Evolutionary conservation across 2,329 filamentous ascomycete species (phyloP).

Genomic region (Xylaria sp.): DNA sequence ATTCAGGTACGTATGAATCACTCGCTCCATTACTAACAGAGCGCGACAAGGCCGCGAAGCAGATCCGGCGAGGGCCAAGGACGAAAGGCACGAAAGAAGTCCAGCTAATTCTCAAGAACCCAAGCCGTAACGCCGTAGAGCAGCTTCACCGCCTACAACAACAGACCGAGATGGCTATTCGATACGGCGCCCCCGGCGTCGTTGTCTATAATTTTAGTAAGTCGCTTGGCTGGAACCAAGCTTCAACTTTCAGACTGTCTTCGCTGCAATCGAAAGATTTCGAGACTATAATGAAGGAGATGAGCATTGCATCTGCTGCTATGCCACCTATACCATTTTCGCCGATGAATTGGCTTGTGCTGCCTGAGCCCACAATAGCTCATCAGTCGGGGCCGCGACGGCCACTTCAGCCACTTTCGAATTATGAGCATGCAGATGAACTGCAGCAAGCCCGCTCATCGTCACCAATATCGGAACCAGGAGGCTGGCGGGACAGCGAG

Average conservation of each 20-base stretch:
- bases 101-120: conserved; percentile 36
- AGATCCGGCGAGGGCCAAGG: conserved; percentile 31
- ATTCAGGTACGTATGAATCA: conserved; percentile 32
- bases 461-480: conserved; percentile 33
- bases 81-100: conserved; percentile 39
- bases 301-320: neutral
- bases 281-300: neutral
- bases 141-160: conserved; percentile 30
- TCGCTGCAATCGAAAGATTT: conserved; percentile 35
- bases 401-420: neutral
- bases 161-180: conserved; percentile 34
- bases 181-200: conserved; percentile 34
- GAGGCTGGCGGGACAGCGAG: conserved; percentile 31
- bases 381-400: neutral
- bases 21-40: conserved; percentile 33
- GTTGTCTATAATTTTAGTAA: conserved; percentile 41
- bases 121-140: conserved; percentile 36
- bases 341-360: conserved; percentile 38
- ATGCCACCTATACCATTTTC: conserved; percentile 5
- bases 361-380: neutral
- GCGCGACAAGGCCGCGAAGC: conserved; percentile 34
- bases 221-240: conserved; percentile 37
- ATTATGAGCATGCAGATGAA: neutral
- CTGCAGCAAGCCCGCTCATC: neutral
- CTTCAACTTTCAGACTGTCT: conserved; percentile 19